Percentiles rank a stretch among this genome's conserved stretches.
These are phyloP conservation scores for Neofusicoccum ribis DNA, from an alignment of 2,329 filamentous ascomycete species.

Conservation along the genomic window DNA sequence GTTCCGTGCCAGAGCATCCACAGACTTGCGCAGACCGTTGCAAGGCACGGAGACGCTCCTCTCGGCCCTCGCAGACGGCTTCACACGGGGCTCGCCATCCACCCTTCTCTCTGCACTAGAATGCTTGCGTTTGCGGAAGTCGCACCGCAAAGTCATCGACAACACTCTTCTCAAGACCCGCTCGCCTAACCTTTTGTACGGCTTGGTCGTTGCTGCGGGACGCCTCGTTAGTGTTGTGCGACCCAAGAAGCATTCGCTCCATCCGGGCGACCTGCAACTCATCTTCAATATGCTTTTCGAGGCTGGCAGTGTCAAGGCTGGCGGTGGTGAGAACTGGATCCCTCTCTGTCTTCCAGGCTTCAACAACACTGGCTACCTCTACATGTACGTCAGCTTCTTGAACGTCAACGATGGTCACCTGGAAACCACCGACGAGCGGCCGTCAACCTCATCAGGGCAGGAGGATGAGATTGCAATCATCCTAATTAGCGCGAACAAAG, in stretches of 20 bases:
- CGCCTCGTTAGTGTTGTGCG: conserved; percentile 92
- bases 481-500: conserved; percentile 87
- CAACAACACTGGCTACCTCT: conserved; percentile 93
- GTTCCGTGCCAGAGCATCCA: conserved; percentile 88
- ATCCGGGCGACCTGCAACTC: conserved; percentile 91
- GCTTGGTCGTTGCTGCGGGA: conserved; percentile 87
- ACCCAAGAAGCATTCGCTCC: conserved; percentile 90
- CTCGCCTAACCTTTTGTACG: conserved; percentile 80
- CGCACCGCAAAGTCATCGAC: conserved; percentile 82
- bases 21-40: conserved; percentile 83
- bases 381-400: conserved; percentile 99
- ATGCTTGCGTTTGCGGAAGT: conserved; percentile 87
- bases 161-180: conserved; percentile 79
- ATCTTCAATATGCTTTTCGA: conserved; percentile 99
- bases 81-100: conserved; percentile 88
- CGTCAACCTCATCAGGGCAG: conserved; percentile 35
- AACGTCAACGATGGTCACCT: conserved; percentile 56
- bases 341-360: conserved; percentile 94
- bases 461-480: conserved; percentile 85
- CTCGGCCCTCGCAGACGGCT: conserved; percentile 89
- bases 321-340: conserved; percentile 96
- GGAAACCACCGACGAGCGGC: conserved; percentile 44
- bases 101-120: conserved; percentile 87
- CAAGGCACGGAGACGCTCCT: conserved; percentile 89
- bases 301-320: conserved; percentile 85